Evolutionary conservation across 2,329 filamentous ascomycete species (phyloP), one percentile per base, ranked within the genome.

Genomic region (Neopestalotiopsis rosae): DNA sequence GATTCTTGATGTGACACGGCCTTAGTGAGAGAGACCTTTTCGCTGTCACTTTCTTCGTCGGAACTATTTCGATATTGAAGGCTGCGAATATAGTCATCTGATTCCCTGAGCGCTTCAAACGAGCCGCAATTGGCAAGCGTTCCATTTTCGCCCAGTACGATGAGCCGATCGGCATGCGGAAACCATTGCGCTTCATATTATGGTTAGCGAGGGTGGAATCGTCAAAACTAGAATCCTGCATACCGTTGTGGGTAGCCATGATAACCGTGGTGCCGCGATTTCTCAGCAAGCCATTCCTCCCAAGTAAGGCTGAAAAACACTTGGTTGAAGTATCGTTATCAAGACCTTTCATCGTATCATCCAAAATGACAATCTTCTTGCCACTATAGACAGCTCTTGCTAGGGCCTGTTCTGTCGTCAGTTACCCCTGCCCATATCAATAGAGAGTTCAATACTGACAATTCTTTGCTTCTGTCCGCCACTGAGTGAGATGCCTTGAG

Each of bases 391-490:
- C 56, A 14, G 65, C 65, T 61, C 65, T 40, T 5, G 65, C 65
- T 3, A 67, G 24, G 24, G 65, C 65, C 65, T 67, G 13, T 13
- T n/a, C n/a, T 34, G 2, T 1, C 12, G 28, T 34, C n/a, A 34
- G 34, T 30, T 4, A 38, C 34, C 10, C 1, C 3, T 42, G 13
- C 7, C 14, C 14, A 13, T 5, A 17, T 13, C 4, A 34, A 14
- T 20, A 28, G 4, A 2, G 4, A 10, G 1, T 0, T 24, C 30
- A 14, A 14, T 9, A 67, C 65, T 67, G 20, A 67, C 73, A 2
- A 85, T 74, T 13, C 82, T 79, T 65, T 83, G 81, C 70, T 80
- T 82, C 69, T 87, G 85, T 0, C 84, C 85, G 6, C 85, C 85
- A 4, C 82, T 85, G 0, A 87, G 76, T 5, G 79, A 80, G 64